Base-by-base conservation (phyloP, 2,329 filamentous ascomycete species). In the Diplodia intermedia region DNA sequence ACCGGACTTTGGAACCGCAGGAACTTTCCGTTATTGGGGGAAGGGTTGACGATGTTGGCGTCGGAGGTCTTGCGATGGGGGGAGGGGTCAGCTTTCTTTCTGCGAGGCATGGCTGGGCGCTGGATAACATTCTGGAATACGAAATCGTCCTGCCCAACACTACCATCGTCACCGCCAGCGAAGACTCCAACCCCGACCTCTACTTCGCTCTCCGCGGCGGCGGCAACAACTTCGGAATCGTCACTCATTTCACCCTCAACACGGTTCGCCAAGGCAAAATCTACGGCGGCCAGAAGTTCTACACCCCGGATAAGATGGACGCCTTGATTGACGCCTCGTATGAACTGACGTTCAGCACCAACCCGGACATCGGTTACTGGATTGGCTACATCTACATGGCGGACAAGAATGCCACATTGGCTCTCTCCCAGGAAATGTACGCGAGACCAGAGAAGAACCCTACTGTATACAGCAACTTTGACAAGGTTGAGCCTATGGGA, bases 191-290 rank as follows among this genome's bases (percentile, higher is more conserved):
- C 29, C 36, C 0, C 40, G 77, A 79, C 56, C 72, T 81, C 2
- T 79, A 77, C 72, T 76, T 75, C 72, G 77, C 77, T 0, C 71
- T 81, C 14, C 77, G 77, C 33, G 79, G 79, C 23, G 78, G 78
- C 33, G 72, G 71, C 4, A 77, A 72, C 66, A 79, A 79, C 68
- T 78, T 80, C 43, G 79, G 76, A n/a, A 74, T 80, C 18, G 78
- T 80, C 29, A 79, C 77, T 5, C 73, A 73, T 11, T 75, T 79
- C 63, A 73, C 73, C 11, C 71, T 76, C 12, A 29, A 31, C 5
- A 67, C 38, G 12, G 40, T 66, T 12, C 23, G 36, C 40, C 61
- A 29, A 14, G 54, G 52, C 18, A 67, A 67, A 3, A 71, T 78
- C 60, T 81, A 79, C 78, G 77, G 78, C 68, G 79, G 80, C 3